Conservation (phyloP, 208 protist genomes). For the Trichomonas vaginalis region DNA sequence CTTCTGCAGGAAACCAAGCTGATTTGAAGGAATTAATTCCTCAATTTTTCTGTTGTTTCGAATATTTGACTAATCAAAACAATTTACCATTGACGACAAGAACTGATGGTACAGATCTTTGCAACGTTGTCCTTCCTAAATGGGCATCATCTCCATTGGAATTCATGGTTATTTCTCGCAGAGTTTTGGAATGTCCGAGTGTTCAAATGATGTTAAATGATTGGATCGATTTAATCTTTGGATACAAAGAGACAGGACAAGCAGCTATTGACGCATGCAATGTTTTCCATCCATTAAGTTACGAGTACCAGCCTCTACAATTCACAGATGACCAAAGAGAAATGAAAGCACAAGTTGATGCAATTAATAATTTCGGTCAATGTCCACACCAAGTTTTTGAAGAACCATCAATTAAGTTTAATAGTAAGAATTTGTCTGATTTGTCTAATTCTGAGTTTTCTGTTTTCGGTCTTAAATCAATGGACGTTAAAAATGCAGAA, state of each 20-base stretch:
- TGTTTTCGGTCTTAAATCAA: not conserved
- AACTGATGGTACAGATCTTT: conserved; percentile 24
- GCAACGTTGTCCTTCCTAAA: conserved; percentile 16
- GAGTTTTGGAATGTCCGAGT: not conserved
- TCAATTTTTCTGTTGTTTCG: conserved; percentile 45
- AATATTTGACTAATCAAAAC: conserved; percentile 39
- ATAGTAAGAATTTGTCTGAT: not conserved
- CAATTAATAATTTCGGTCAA: not conserved
- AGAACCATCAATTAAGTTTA: too few relatives aligned
- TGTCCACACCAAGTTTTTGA: not conserved
- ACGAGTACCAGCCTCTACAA: not conserved
- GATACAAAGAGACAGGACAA: conserved; percentile 42
- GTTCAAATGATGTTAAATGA: not conserved
- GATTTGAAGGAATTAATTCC: conserved; percentile 39
- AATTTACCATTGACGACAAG: conserved; percentile 30
- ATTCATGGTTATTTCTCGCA: not conserved
- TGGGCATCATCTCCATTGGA: not conserved
- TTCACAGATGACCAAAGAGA: not conserved
- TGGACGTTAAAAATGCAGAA: not conserved
- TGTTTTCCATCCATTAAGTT: not conserved
- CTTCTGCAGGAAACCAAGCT: not conserved
- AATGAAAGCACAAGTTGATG: not conserved
- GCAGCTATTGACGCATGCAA: not conserved
- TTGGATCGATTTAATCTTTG: conserved; percentile 42
- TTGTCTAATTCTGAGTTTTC: not conserved